Conservation (phyloP, 2,329 filamentous ascomycete genomes). For the Pseudogymnoascus pannorum region DNA sequence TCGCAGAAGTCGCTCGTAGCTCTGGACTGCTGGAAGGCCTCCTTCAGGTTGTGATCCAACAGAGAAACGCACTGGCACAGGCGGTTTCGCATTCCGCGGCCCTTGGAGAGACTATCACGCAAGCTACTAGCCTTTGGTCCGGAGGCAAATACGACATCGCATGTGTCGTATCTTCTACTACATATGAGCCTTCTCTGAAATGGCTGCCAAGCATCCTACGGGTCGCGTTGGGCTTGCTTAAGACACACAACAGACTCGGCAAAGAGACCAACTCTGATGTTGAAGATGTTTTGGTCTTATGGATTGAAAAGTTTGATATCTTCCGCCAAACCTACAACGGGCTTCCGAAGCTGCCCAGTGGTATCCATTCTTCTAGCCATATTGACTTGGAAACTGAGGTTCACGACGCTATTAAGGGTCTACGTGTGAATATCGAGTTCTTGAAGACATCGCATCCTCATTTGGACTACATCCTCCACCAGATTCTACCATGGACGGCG, state of each 20-base stretch:
- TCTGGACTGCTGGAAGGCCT: conserved; percentile 83
- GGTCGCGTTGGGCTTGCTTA: conserved; percentile 54
- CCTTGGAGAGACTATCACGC: conserved; percentile 20
- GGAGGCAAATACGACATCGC: conserved; percentile 27
- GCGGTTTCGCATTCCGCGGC: conserved; percentile 13
- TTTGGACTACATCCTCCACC: conserved; percentile 56
- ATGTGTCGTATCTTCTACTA: background rate
- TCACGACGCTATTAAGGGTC: conserved; percentile 13
- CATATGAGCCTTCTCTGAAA: conserved; percentile 9
- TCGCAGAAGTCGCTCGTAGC: conserved; percentile 70
- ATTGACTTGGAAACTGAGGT: conserved; percentile 18
- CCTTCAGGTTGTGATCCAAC: conserved; percentile 55
- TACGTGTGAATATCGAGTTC: conserved; percentile 23
- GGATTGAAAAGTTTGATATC: conserved; percentile 41
- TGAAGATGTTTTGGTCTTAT: conserved; percentile 40
- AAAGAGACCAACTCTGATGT: conserved; percentile 29
- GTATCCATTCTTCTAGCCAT: conserved; percentile 38
- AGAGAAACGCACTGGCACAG: conserved; percentile 39
- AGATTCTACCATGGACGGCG: conserved; percentile 59
- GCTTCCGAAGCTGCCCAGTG: conserved; percentile 43
- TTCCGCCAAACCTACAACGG: conserved; percentile 36
- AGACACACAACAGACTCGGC: conserved; percentile 61
- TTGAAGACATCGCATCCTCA: conserved; percentile 40
- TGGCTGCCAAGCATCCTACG: conserved; percentile 68
- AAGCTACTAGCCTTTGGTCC: conserved; percentile 34